Percentiles rank a stretch among this genome's conserved stretches.
Evolutionary conservation across 2,329 filamentous ascomycete species (phyloP).

Genomic region (Onygenales sp.): DNA sequence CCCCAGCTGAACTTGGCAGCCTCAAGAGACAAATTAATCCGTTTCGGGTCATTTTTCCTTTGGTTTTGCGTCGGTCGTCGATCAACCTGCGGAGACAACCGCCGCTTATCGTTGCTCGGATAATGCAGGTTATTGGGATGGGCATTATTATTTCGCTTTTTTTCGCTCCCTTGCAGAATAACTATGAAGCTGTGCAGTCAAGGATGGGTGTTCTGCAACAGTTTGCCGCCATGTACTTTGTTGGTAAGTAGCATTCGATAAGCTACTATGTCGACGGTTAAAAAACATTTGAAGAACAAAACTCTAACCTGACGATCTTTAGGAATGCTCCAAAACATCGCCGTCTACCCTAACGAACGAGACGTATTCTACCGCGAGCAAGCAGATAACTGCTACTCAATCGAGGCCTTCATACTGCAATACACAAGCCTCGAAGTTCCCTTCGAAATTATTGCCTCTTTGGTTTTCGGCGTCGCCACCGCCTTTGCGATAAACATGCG

Average conservation of each 20-base stretch:
- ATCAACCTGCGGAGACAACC: constrained; percentile 63
- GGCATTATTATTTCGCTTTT: constrained; percentile 56
- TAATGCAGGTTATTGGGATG: constrained; percentile 57
- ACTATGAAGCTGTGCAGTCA: constrained; percentile 63
- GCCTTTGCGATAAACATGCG: constrained; percentile 58
- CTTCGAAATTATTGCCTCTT: constrained; percentile 56
- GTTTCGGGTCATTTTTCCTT: constrained; percentile 53
- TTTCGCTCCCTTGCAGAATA: constrained; percentile 60
- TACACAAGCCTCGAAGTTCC: constrained; percentile 64
- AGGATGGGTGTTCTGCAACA: constrained; percentile 66
- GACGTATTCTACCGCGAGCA: constrained; percentile 72
- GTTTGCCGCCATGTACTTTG: constrained; percentile 46
- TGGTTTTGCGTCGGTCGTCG: constrained; percentile 56
- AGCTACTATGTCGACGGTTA: too few relatives aligned
- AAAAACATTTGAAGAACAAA: not conserved
- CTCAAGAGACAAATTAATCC: constrained; percentile 55
- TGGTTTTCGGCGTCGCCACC: constrained; percentile 56
- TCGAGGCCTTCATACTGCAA: constrained; percentile 60
- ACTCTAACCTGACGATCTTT: not conserved
- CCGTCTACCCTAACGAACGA: constrained; percentile 60
- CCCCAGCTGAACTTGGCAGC: constrained; percentile 62
- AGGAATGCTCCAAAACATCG: constrained; percentile 73
- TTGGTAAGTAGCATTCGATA: constrained; percentile 17
- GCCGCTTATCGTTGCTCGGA: constrained; percentile 52
- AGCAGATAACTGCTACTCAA: constrained; percentile 61